Conservation (phyloP, 495 filamentous ascomycete species). For the Lophiotrema nucula region DNA sequence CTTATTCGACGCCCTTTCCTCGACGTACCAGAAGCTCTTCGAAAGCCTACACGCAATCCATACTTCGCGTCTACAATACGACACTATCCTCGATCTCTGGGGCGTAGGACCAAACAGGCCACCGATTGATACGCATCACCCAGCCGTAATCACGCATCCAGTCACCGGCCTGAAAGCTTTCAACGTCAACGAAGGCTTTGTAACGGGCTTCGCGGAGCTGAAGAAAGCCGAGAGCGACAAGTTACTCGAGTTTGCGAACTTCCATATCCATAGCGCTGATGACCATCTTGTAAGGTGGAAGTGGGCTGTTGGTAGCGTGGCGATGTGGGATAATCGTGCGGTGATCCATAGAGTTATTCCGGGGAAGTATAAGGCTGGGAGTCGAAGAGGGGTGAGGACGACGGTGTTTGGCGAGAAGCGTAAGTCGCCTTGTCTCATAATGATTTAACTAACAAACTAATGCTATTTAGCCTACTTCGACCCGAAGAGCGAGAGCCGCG, state of each 20-base stretch:
- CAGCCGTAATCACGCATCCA: conserved; percentile 55
- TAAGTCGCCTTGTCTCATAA: conserved; percentile 34
- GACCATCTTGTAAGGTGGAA: conserved; percentile 56
- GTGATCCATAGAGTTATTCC: conserved; percentile 54
- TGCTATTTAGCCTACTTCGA: conserved; percentile 47
- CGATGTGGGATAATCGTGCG: conserved; percentile 57
- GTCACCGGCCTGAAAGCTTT: conserved; percentile 53
- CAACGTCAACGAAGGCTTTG: conserved; percentile 53
- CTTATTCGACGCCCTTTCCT: conserved; percentile 52
- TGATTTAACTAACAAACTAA: background rate
- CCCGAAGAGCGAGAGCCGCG: conserved; percentile 50
- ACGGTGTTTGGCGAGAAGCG: conserved; percentile 58
- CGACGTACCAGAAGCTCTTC: conserved; percentile 48
- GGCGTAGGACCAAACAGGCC: conserved; percentile 49
- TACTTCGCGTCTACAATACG: conserved; percentile 45
- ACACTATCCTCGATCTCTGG: conserved; percentile 49
- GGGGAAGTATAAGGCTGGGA: conserved; percentile 47
- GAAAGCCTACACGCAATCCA: conserved; percentile 48
- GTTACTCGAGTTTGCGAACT: conserved; percentile 51
- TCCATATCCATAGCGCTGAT: conserved; percentile 54
- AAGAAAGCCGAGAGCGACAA: conserved; percentile 56
- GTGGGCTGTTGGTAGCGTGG: conserved; percentile 55
- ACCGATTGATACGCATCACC: conserved; percentile 55
- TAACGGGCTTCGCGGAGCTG: conserved; percentile 54
- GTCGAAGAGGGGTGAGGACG: conserved; percentile 50